Base-by-base conservation (phyloP, 352 stramenopile species). In the Elongisporangium anandrum region DNA sequence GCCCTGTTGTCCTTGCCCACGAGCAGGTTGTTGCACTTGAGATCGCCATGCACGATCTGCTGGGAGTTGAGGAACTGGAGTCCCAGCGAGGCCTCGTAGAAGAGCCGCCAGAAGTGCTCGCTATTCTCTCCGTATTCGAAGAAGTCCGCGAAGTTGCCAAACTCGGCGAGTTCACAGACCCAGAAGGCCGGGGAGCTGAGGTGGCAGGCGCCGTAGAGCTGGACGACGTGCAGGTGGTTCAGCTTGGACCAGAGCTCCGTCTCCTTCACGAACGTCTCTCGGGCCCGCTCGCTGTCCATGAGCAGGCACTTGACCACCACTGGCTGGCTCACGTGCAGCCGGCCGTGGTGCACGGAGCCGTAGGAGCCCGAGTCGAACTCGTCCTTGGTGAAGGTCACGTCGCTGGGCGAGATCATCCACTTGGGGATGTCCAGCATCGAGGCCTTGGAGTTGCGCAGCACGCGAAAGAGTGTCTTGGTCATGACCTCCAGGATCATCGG, bases 11-110 rank as follows among this genome's bases (percentile, higher is more conserved):
- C 50, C 54, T 66, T 55, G 50, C 81, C 76, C 17, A 94, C 61
- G 12, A 95, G 71, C 38, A 96, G 56, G 68, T 95, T 95, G 39
- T 69, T 84, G 54, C 79, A 83, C 66, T 95, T 95, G 20, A 95
- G 67, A 58, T 95, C 86, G 38, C 86, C 77, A 60, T 95, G 86
- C 22, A 96, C 68, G n/a, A 85, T 66, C 23, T 68, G 63, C 24
- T 69, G 54, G 3, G 54, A 29, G 65, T 96, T 83, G 8, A 96
- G 64, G 61, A 83, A 94, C 48, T 49, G 26, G 4, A 96, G 61
- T 0, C 81, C 87, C 10, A 72, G 54, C 13, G 65, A 61, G 4
- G 60, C 60, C 54, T 74, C 59, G 41, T 70, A 60, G 24, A 81
- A 62, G 12, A 64, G 61, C 19, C 53, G 61, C 63, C 65, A 73